Conservation (phyloP, 1,284 basidiomycete genomes). For the Ustilago shanxiensis region DNA sequence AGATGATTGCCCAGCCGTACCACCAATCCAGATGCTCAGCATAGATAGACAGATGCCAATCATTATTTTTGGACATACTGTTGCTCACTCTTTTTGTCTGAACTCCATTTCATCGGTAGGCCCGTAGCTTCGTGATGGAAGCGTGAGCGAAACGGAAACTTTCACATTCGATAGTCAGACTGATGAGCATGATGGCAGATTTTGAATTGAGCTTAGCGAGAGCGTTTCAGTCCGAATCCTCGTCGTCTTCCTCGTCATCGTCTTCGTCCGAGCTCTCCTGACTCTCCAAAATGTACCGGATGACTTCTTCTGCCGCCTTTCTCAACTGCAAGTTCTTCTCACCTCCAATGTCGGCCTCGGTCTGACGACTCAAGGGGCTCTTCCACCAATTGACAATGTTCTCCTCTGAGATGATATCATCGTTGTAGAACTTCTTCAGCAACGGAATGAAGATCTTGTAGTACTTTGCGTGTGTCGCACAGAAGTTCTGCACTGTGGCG, state of each 20-base stretch:
- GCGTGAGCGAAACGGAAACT: background rate
- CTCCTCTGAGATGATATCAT: constrained; percentile 71
- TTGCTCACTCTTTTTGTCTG: background rate
- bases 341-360: constrained; percentile 32
- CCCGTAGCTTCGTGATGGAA: background rate
- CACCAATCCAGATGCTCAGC: background rate
- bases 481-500: constrained; percentile 62
- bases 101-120: too few relatives aligned
- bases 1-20: background rate
- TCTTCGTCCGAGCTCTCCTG: constrained; percentile 69
- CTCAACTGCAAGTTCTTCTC: constrained; percentile 68
- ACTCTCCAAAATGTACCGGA: constrained; percentile 70
- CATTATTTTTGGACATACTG: background rate
- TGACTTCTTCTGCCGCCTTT: constrained; percentile 69
- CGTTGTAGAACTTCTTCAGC: constrained; percentile 71
- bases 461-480: constrained; percentile 39
- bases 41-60: background rate
- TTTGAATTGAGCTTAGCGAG: background rate
- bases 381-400: constrained; percentile 71
- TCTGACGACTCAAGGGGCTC: constrained; percentile 38
- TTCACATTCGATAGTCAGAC: background rate
- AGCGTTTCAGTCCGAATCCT: constrained; percentile 16
- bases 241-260: constrained; percentile 47
- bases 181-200: background rate
- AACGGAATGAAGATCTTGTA: constrained; percentile 70